These are phyloP conservation scores for Saccharomycopsis guyanensis DNA, from an alignment of 805 yeast species.

Conservation along the genomic window DNA sequence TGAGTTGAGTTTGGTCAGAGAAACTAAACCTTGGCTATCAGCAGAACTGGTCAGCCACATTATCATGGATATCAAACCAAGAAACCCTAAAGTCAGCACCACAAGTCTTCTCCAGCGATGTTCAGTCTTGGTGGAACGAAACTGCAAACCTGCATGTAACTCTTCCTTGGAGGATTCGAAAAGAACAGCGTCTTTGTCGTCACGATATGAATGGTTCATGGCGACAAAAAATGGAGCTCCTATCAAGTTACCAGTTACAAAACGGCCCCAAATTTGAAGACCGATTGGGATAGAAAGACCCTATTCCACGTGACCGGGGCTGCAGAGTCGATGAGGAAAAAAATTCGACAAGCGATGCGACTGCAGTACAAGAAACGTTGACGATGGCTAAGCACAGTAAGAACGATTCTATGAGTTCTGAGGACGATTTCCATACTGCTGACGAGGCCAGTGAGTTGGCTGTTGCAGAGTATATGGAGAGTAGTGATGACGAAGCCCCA, in stretches of 20 bases:
- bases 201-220: neutral
- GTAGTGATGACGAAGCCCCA: conserved; percentile 19
- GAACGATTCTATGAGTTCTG: conserved; percentile 3
- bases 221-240: too few relatives aligned
- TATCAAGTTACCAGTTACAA: neutral
- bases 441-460: neutral
- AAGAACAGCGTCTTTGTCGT: neutral
- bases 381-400: neutral
- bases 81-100: neutral
- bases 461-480: neutral
- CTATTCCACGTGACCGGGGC: neutral
- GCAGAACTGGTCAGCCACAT: neutral
- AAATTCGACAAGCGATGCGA: too few relatives aligned
- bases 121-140: too few relatives aligned
- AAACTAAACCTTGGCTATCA: too few relatives aligned
- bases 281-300: too few relatives aligned
- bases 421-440: conserved; percentile 18
- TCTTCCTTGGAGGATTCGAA: neutral
- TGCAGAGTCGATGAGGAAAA: neutral
- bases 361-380: too few relatives aligned
- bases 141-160: too few relatives aligned
- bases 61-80: neutral
- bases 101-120: too few relatives aligned
- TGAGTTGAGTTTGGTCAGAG: conserved; percentile 5
- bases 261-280: too few relatives aligned